A percentile compares a stretch with the other conserved stretches of the same genome.
Conservation (phyloP, 2,329 filamentous ascomycete species). For the Keithomyces neogunnii region DNA sequence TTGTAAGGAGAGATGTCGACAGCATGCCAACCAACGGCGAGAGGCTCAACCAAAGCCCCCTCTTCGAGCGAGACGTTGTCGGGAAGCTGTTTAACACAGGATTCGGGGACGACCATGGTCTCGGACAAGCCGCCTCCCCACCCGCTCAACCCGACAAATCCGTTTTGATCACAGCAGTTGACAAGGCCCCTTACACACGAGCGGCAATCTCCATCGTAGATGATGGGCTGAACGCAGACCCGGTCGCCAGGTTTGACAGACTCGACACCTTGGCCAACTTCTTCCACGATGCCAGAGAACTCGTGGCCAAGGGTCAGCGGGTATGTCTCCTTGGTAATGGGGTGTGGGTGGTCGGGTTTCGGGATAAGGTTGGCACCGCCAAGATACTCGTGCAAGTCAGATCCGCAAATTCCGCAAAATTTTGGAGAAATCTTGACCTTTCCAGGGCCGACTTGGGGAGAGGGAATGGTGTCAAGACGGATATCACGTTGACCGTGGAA, state of each 20-base stretch:
- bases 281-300: conserved; percentile 50
- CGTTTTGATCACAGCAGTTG: conserved; percentile 47
- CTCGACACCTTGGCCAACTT: conserved; percentile 43
- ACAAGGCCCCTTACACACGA: conserved; percentile 43
- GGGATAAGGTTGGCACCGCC: conserved; percentile 25
- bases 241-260: conserved; percentile 43
- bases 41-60: conserved; percentile 43
- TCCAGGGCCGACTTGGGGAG: conserved; percentile 31
- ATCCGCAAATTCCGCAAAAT: conserved; percentile 43
- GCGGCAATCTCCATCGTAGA: conserved; percentile 47
- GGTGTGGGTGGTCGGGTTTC: conserved; percentile 41
- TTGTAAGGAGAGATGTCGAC: conserved; percentile 35
- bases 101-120: conserved; percentile 40
- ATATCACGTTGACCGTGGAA: conserved; percentile 49
- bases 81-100: conserved; percentile 41
- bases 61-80: conserved; percentile 40
- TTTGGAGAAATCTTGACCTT: conserved; percentile 35
- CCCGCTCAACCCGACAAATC: conserved; percentile 23
- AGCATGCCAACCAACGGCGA: conserved; percentile 36
- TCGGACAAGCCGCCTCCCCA: conserved; percentile 50
- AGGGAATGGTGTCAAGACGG: conserved; percentile 41
- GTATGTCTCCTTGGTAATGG: conserved; percentile 45
- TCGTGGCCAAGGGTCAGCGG: conserved; percentile 59
- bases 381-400: conserved; percentile 23
- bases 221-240: conserved; percentile 51